Evolutionary conservation across 2,329 filamentous ascomycete species (phyloP).

Genomic region (Pseudogymnoascus destructans): DNA sequence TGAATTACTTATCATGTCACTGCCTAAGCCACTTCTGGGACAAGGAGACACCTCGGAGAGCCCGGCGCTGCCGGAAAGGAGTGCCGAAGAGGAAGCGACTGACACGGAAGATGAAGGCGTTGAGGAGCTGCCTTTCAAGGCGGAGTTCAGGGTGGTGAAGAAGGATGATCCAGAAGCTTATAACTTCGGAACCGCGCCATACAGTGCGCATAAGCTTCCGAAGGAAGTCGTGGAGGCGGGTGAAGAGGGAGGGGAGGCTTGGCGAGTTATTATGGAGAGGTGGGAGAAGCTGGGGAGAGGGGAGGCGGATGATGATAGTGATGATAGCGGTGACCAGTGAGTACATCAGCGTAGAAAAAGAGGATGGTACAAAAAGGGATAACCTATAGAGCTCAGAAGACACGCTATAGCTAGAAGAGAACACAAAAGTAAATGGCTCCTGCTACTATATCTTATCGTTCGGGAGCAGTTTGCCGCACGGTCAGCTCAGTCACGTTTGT

Average conservation of each 20-base stretch:
- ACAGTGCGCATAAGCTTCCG: slow-evolving; percentile 90
- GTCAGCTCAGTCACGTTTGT: background rate
- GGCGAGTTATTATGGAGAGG: slow-evolving; percentile 67
- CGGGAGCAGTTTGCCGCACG: background rate
- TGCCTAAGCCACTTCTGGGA: slow-evolving; percentile 44
- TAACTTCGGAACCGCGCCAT: slow-evolving; percentile 72
- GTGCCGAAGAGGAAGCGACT: slow-evolving; percentile 27
- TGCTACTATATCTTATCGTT: background rate
- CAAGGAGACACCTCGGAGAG: slow-evolving; percentile 26
- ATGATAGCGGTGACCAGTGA: slow-evolving; percentile 18
- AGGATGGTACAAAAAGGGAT: background rate
- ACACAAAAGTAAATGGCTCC: background rate
- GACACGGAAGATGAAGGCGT: slow-evolving; percentile 36
- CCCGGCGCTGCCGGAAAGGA: slow-evolving; percentile 23
- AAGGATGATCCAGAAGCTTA: slow-evolving; percentile 81
- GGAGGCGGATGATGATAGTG: slow-evolving; percentile 27
- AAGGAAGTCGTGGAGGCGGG: slow-evolving; percentile 76
- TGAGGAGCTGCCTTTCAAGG: slow-evolving; percentile 44
- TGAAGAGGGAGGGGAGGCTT: slow-evolving; percentile 54
- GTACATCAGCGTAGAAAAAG: background rate
- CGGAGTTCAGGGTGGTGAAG: slow-evolving; percentile 71
- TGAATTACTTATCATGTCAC: slow-evolving; percentile 64
- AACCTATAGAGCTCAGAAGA: background rate
- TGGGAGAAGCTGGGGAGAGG: slow-evolving; percentile 49
- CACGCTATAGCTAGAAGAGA: background rate